Base-by-base conservation (phyloP, 2,329 filamentous ascomycete species). In the Knoxdaviesia capensis region DNA sequence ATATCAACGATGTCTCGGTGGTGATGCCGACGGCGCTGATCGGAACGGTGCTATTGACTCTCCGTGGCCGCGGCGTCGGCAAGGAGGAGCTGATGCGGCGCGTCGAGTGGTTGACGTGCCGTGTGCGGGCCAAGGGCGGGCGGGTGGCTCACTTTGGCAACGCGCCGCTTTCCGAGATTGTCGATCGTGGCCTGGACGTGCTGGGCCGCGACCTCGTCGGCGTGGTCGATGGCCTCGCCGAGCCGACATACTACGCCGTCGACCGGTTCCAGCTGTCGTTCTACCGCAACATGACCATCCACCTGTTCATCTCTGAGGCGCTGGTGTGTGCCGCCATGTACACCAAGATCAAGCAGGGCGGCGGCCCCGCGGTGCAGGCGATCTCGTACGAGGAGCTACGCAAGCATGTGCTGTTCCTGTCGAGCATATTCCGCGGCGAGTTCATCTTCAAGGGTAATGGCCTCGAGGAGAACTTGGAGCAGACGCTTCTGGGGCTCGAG, bases 281-380 rank as follows among this genome's bases (percentile, higher is more conserved):
- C 59, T 98, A 98, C 61, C 79, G 90, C 41, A 98, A 98, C 59
- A 96, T 96, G 90, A 94, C 88, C 0, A 98, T 98, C 47, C 90
- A 98, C 55, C 71, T 98, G 5, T 98, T 98, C 58, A 90, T 98
- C 44, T 80, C 85, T 2, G 87, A 96, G 56, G 82, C 88, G 0
- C 66, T 98, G 5, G 84, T 96, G 28, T 90, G 84, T 46, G 84
- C 79, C 5, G 82, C 82, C 31, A 78, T 98, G 68, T 98, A 98
- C 57, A 90, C 78, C 0, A 74, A 75, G 38, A 81, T 96, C 43
- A 98, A 98, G 59, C 76, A 77, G 47, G 90, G 90, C 10, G 88
- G 88, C n/a, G 84, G 82, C 0, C 80, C 83, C 0, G 67, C 77
- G 4, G 74, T 80, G 49, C 85, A 96, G 54, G 74, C 80, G 39